These are phyloP conservation scores for Echinochloa phyllopogon DNA, from an alignment of 176 grass and related monocot species.

Conservation along the genomic window DNA sequence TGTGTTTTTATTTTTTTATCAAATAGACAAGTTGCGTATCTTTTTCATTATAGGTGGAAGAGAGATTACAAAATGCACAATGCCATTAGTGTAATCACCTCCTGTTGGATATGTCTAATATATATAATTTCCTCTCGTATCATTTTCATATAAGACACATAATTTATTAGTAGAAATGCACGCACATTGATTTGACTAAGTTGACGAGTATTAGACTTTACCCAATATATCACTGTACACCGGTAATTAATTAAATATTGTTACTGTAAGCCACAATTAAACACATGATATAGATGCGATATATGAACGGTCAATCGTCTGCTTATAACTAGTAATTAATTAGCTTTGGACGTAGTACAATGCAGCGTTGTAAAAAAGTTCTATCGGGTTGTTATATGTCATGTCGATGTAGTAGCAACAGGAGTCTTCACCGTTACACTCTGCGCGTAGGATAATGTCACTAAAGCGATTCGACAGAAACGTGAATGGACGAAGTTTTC, in stretches of 20 bases:
- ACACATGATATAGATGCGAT: neutral
- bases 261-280: neutral
- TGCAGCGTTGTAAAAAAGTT: conserved; percentile 30
- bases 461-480: conserved; percentile 55
- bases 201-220: neutral
- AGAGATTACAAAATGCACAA: too few species aligned
- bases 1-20: too few species aligned
- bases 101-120: neutral
- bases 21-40: too few species aligned
- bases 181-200: neutral
- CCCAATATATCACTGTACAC: neutral
- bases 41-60: too few species aligned
- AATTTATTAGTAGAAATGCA: neutral
- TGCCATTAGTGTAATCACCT: too few species aligned
- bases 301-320: neutral
- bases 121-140: neutral
- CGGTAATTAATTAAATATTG: neutral
- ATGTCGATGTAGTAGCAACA: conserved; percentile 45
- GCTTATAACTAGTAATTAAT: neutral
- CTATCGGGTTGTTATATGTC: conserved; percentile 60
- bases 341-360: neutral
- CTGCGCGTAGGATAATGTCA: conserved; percentile 44
- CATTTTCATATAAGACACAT: neutral
- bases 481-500: conserved; percentile 50
- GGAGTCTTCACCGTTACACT: conserved; percentile 65